Percentiles rank a stretch among this genome's conserved stretches.
These are phyloP conservation scores for Protomyces lactucae-debilis DNA, from an alignment of 1,139 yeast genomes.

Conservation along the genomic window DNA sequence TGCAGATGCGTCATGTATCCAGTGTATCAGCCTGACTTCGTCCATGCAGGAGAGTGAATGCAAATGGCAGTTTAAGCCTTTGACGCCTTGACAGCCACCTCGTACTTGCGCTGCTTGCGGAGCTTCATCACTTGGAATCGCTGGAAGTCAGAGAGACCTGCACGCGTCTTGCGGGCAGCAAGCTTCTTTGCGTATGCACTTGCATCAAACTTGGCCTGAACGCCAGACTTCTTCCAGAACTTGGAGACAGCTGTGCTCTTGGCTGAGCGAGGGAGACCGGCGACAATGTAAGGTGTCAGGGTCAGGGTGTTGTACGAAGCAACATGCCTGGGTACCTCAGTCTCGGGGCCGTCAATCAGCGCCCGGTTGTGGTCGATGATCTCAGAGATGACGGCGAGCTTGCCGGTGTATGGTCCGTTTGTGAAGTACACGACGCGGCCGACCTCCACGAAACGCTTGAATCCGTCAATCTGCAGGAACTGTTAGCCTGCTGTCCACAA, in stretches of 20 bases:
- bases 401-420: constrained; percentile 63
- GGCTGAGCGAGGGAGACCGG: constrained; percentile 89
- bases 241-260: constrained; percentile 78
- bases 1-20: too few relatives aligned
- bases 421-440: constrained; percentile 96
- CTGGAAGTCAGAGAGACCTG: constrained; percentile 91
- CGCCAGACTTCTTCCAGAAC: constrained; percentile 90
- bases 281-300: constrained; percentile 85
- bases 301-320: constrained; percentile 79
- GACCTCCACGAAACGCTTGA: constrained; percentile 89
- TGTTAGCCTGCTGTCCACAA: background rate
- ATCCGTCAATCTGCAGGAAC: constrained; percentile 11
- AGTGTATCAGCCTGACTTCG: too few relatives aligned
- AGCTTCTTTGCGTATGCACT: constrained; percentile 98
- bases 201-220: constrained; percentile 85
- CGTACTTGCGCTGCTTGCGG: constrained; percentile 44
- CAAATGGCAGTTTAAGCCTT: constrained; percentile 6
- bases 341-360: constrained; percentile 92
- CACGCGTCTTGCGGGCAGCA: constrained; percentile 89
- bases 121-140: constrained; percentile 81
- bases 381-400: constrained; percentile 94
- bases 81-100: constrained; percentile 15
- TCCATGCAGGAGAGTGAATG: background rate
- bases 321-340: constrained; percentile 86
- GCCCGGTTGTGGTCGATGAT: constrained; percentile 98